Base-by-base conservation (phyloP, 2,329 filamentous ascomycete species). In the Rutstroemia sp. region DNA sequence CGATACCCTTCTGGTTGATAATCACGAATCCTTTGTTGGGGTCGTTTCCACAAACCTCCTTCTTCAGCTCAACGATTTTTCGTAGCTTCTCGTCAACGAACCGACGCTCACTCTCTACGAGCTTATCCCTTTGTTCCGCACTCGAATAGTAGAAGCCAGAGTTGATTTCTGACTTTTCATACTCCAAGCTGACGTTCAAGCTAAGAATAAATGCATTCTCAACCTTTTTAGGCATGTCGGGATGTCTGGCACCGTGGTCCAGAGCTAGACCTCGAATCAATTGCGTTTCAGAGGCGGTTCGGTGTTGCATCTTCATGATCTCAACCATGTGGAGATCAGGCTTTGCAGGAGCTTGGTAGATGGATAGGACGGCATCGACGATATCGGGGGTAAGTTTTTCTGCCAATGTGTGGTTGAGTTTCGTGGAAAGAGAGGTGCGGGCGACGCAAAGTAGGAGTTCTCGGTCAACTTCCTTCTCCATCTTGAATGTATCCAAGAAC, bases 281-380 rank as follows among this genome's bases (percentile, higher is more conserved):
- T 73, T 96, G 91, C 57, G 94, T 99, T 73, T 99, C 94, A 34
- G 94, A 89, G 58, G 92, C 92, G 52, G 89, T 91, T 65, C 92
- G 88, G 77, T 99, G 94, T 77, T 99, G 94, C 92, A 99, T 97
- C 73, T 95, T 97, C 94, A 99, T 99, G 68, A 99, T 97, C 75
- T 99, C 94, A 64, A 99, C 82, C 94, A 99, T 99, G 78, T 97
- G 92, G 69, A 99, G 75, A 75, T 99, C 94, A 56, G 95, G 95
- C 77, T 97, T 97, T 61, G 83, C 84, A 25, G 89, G 89, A 17
- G 89, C 78, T 72, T 91, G 82, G 78, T 96, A 92, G 72, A 99
- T 99, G 62, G 94, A 83, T 57, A 99, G 84, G 48, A 99, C 94
- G 58, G 94, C 89, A 71, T 99, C 94, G 68, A 97, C 94, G 68